These are phyloP conservation scores for Thelonectria rubi DNA, from an alignment of 2,329 filamentous ascomycete genomes.

Conservation along the genomic window DNA sequence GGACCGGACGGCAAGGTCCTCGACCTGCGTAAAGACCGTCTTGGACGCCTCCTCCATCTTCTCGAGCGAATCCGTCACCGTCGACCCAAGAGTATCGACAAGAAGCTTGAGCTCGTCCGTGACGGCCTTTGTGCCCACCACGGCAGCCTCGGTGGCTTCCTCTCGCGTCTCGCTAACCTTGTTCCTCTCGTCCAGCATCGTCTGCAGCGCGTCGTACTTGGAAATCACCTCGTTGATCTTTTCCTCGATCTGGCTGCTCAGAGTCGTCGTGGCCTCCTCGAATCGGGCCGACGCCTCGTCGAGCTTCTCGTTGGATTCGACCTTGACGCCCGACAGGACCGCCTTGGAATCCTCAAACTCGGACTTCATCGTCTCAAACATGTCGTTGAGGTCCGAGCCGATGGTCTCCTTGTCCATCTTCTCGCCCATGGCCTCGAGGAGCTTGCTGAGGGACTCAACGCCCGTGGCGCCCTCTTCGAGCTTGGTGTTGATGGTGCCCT, in stretches of 20 bases:
- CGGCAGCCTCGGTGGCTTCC: conserved; percentile 75
- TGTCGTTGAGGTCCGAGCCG: conserved; percentile 72
- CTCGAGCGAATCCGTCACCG: conserved; percentile 83
- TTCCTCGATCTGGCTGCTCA: conserved; percentile 67
- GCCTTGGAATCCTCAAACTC: conserved; percentile 90
- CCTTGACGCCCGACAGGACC: conserved; percentile 80
- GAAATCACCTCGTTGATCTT: conserved; percentile 79
- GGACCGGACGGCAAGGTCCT: conserved; percentile 78
- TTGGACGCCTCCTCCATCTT: conserved; percentile 89
- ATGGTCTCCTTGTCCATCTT: conserved; percentile 66
- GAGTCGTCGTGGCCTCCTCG: conserved; percentile 62
- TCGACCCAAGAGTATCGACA: conserved; percentile 83
- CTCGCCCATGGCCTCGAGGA: conserved; percentile 73
- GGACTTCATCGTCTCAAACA: conserved; percentile 78
- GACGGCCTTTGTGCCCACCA: conserved; percentile 78
- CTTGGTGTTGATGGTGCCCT: conserved; percentile 77
- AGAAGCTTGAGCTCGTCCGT: conserved; percentile 88
- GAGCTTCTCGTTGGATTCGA: conserved; percentile 85
- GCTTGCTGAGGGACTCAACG: conserved; percentile 76
- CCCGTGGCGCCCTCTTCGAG: conserved; percentile 79
- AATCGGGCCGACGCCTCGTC: conserved; percentile 68
- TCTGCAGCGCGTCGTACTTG: conserved; percentile 89
- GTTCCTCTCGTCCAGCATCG: conserved; percentile 76
- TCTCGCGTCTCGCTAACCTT: conserved; percentile 79
- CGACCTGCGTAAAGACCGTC: conserved; percentile 84